Percentiles rank a stretch among this genome's conserved stretches.
Conservation (phyloP, 176 grass and related monocot species). For the Aegilops umbellulata region DNA sequence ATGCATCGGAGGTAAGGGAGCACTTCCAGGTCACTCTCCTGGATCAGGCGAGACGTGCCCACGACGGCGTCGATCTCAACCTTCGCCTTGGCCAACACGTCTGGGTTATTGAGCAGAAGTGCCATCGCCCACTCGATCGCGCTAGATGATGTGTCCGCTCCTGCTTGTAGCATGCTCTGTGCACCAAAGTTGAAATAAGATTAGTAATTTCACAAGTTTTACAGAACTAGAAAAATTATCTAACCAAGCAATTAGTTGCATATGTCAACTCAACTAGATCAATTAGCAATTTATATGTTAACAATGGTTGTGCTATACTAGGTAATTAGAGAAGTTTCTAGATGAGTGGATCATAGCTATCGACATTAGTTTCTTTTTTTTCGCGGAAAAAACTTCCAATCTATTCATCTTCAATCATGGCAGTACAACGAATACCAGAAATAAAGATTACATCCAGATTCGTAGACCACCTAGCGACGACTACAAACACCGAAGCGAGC, state of each 20-base stretch:
- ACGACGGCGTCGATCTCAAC: conserved; percentile 37
- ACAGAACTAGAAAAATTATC: background rate
- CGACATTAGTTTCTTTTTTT: too few relatives aligned
- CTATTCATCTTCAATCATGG: too few relatives aligned
- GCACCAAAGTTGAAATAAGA: background rate
- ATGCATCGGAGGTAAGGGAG: conserved; percentile 48
- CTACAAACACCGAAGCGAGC: too few relatives aligned
- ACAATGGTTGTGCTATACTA: too few relatives aligned
- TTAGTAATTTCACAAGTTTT: background rate
- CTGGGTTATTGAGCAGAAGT: conserved; percentile 36
- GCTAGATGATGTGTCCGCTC: conserved; percentile 36
- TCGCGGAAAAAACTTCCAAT: too few relatives aligned
- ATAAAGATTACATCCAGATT: too few relatives aligned
- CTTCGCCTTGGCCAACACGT: background rate
- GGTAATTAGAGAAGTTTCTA: too few relatives aligned
- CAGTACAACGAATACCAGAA: too few relatives aligned
- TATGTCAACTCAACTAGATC: background rate
- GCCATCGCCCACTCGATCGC: conserved; percentile 56
- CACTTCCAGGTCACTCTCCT: conserved; percentile 36
- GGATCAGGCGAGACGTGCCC: conserved; percentile 30
- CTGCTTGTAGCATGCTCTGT: conserved; percentile 41
- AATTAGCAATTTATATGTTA: background rate
- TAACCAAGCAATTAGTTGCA: background rate
- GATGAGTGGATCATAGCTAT: too few relatives aligned
- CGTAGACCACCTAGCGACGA: too few relatives aligned